A percentile compares a stretch with the other conserved stretches of the same genome.
These are phyloP conservation scores for Pleurotus ostreatus DNA, from an alignment of 768 basidiomycete genomes.

Conservation along the genomic window DNA sequence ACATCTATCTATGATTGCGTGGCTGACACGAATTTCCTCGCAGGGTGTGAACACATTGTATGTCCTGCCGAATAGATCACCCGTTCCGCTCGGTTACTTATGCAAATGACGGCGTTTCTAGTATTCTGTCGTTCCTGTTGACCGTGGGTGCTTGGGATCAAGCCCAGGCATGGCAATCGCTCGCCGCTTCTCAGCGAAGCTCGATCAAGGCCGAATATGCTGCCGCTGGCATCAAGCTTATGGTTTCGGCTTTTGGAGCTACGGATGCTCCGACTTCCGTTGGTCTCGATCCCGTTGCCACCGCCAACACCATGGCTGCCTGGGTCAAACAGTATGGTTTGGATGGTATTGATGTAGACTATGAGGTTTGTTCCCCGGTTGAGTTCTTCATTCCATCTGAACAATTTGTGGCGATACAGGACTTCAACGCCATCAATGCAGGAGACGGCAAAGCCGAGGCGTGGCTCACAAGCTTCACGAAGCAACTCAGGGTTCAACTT, in stretches of 20 bases:
- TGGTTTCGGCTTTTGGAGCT: slow-evolving; percentile 54
- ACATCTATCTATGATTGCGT: not conserved
- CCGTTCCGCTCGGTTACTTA: not conserved
- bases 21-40: not conserved
- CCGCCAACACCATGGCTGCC: slow-evolving; percentile 46
- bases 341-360: slow-evolving; percentile 61
- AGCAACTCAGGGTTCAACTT: slow-evolving; percentile 14
- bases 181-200: slow-evolving; percentile 33
- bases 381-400: slow-evolving; percentile 5
- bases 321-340: slow-evolving; percentile 46
- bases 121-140: slow-evolving; percentile 36
- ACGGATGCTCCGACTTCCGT: slow-evolving; percentile 40
- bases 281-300: slow-evolving; percentile 39
- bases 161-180: slow-evolving; percentile 39
- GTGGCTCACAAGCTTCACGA: slow-evolving; percentile 30
- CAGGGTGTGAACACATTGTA: slow-evolving; percentile 28
- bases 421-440: slow-evolving; percentile 45
- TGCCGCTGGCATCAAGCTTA: slow-evolving; percentile 52
- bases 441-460: slow-evolving; percentile 39
- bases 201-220: slow-evolving; percentile 43
- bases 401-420: slow-evolving; percentile 25
- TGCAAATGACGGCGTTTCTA: slow-evolving; percentile 9
- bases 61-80: slow-evolving; percentile 6
- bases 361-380: slow-evolving; percentile 28
- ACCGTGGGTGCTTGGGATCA: slow-evolving; percentile 38